Evolutionary conservation across 495 filamentous ascomycete species (phyloP).

Genomic region (Poronia punctata): DNA sequence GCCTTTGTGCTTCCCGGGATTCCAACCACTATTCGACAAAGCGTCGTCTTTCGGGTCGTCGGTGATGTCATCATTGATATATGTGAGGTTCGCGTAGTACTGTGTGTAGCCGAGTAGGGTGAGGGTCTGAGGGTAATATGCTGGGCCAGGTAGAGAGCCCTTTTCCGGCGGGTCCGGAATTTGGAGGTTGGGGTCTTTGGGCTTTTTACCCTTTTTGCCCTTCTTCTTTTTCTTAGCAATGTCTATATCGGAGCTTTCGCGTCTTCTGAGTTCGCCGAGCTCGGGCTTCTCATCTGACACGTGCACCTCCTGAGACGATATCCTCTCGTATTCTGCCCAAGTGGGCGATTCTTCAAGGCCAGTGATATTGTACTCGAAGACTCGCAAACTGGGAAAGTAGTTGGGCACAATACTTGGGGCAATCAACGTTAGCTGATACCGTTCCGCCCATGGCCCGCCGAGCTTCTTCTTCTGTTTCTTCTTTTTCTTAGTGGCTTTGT

Average conservation of each 20-base stretch:
- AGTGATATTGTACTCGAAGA: conserved; percentile 90
- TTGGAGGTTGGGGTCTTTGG: conserved; percentile 54
- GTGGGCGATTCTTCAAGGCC: conserved; percentile 53
- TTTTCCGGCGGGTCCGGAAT: conserved; percentile 68
- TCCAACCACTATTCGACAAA: conserved; percentile 30
- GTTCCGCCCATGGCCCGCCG: conserved; percentile 74
- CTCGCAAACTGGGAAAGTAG: conserved; percentile 79
- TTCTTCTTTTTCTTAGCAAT: conserved; percentile 42
- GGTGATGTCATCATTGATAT: conserved; percentile 63
- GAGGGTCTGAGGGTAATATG: conserved; percentile 80
- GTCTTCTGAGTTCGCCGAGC: conserved; percentile 16
- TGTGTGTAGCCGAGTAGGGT: conserved; percentile 74
- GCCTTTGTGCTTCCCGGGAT: conserved; percentile 49
- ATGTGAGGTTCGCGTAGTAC: conserved; percentile 88
- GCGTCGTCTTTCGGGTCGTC: conserved; percentile 14
- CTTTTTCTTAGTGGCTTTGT: conserved; percentile 37
- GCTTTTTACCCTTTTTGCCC: conserved; percentile 44
- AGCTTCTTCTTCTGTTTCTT: conserved; percentile 48
- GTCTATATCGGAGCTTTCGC: conserved; percentile 12
- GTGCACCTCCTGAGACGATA: background rate
- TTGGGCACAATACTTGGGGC: conserved; percentile 86
- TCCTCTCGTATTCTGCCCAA: conserved; percentile 33
- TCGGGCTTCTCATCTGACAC: conserved; percentile 2
- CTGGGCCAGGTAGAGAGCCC: conserved; percentile 73
- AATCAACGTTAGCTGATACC: conserved; percentile 74